These are phyloP conservation scores for Pyrenochaeta sp. DNA, from an alignment of 2,329 filamentous ascomycete genomes.

Conservation along the genomic window DNA sequence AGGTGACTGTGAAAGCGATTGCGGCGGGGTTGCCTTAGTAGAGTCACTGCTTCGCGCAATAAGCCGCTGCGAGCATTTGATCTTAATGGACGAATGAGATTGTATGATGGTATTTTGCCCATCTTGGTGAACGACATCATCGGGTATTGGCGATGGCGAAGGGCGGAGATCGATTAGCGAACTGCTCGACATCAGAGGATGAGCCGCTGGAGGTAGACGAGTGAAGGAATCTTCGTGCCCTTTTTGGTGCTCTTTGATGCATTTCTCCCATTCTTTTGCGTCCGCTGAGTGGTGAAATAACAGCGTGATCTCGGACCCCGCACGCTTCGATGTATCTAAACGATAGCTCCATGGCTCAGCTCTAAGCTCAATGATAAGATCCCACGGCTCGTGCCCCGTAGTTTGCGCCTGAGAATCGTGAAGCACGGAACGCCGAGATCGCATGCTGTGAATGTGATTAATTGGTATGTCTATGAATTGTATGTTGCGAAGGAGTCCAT, in stretches of 20 bases:
- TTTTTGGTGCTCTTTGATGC: conserved; percentile 22
- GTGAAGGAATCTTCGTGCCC: too few relatives aligned
- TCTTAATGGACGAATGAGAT: neutral
- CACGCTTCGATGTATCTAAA: conserved; percentile 28
- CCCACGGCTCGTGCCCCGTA: conserved; percentile 28
- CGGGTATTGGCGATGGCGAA: neutral
- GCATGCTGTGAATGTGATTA: conserved; percentile 22
- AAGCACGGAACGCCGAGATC: conserved; percentile 19
- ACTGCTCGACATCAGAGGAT: conserved; percentile 1
- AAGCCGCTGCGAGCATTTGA: neutral
- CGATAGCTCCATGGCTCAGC: conserved; percentile 29
- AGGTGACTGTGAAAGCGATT: neutral
- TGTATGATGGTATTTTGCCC: neutral
- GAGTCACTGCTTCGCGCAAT: neutral
- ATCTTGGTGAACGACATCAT: neutral
- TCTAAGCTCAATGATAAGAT: conserved; percentile 26
- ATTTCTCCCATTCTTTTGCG: conserved; percentile 29
- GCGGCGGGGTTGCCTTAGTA: neutral
- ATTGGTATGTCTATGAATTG: conserved; percentile 42
- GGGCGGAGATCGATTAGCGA: conserved; percentile 6
- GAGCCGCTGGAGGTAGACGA: neutral
- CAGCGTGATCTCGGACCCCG: conserved; percentile 30
- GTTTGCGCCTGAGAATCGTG: conserved; percentile 31
- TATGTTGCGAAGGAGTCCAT: conserved; percentile 20
- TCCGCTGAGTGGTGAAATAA: conserved; percentile 26